Evolutionary conservation across 1,284 basidiomycete species (phyloP).

Genomic region (Sporisorium sorghi): DNA sequence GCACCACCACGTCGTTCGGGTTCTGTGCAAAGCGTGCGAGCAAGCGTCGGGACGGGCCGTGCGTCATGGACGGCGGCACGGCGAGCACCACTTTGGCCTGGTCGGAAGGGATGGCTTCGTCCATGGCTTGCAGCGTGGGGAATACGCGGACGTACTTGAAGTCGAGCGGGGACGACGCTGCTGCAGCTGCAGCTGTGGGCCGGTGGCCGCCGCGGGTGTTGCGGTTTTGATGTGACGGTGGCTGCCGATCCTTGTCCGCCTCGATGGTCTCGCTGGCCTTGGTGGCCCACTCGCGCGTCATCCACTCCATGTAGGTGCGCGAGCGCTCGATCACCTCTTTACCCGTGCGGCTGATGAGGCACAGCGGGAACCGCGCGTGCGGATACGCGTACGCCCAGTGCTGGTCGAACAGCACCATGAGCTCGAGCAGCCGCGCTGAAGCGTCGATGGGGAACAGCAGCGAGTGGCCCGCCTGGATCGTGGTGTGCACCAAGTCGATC

Average conservation of each 20-base stretch:
- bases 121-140: conserved; percentile 80
- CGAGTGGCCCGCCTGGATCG: conserved; percentile 81
- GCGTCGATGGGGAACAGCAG: conserved; percentile 93
- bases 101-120: conserved; percentile 80
- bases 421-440: conserved; percentile 89
- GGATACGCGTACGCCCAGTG: conserved; percentile 93
- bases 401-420: conserved; percentile 93
- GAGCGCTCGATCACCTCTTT: conserved; percentile 95
- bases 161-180: conserved; percentile 55
- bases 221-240: neutral
- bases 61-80: conserved; percentile 88
- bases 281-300: conserved; percentile 84
- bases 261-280: conserved; percentile 50
- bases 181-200: conserved; percentile 2
- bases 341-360: conserved; percentile 88
- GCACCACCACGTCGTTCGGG: conserved; percentile 58
- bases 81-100: conserved; percentile 89
- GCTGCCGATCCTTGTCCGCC: conserved; percentile 31
- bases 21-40: conserved; percentile 90
- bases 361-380: conserved; percentile 74
- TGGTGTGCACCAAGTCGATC: conserved; percentile 79
- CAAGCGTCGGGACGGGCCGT: conserved; percentile 87
- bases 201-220: conserved; percentile 6
- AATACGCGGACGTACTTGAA: conserved; percentile 84
- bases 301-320: conserved; percentile 98